Conservation (phyloP, 805 yeast genomes). For the Diddensiella santjacobensis region DNA sequence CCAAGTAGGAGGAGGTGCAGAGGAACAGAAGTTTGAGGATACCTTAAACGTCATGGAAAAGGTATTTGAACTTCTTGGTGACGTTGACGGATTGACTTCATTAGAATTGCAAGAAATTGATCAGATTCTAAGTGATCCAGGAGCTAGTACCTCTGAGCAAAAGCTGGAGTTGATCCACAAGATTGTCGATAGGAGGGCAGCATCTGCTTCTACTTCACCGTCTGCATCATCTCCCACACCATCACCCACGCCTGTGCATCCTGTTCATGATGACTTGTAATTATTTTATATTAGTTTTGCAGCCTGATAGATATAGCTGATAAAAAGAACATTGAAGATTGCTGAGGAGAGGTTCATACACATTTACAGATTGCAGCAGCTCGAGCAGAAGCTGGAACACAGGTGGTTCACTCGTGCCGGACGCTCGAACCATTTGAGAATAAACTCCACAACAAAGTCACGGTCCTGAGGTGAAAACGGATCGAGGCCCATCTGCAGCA, state of each 20-base stretch:
- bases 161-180: not conserved
- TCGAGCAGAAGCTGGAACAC: constrained; percentile 28
- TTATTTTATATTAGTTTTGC: not conserved
- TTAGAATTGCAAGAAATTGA: constrained; percentile 4
- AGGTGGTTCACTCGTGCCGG: constrained; percentile 37
- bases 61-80: not conserved
- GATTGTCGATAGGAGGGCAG: not conserved
- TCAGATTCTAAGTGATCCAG: not conserved
- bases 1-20: not conserved
- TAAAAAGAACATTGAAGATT: not conserved
- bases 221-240: not conserved
- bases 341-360: not conserved
- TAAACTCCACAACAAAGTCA: constrained; percentile 42
- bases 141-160: not conserved
- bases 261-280: constrained; percentile 17
- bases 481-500: constrained; percentile 56
- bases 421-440: constrained; percentile 47
- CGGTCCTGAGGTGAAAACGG: constrained; percentile 47
- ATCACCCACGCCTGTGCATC: constrained; percentile 4
- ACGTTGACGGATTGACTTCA: not conserved
- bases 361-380: not conserved
- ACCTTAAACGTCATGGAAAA: not conserved
- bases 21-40: not conserved
- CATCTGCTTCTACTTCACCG: not conserved
- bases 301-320: not conserved